Conservation (phyloP, 306 rosid genomes). For the Aeschynomene evenia region DNA sequence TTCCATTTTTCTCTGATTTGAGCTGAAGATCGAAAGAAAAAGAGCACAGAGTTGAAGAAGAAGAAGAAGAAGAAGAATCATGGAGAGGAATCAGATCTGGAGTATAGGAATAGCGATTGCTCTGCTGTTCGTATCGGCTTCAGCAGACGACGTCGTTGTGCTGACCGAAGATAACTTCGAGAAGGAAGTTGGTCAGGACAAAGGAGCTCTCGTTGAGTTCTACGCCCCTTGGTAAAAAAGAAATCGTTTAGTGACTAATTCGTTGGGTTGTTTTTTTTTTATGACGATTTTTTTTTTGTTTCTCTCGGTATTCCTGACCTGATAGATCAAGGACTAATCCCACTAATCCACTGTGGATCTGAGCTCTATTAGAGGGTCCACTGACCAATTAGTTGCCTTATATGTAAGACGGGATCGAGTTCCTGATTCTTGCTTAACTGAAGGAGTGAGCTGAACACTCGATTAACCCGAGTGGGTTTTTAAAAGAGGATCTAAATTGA, state of each 20-base stretch:
- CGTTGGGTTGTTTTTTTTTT: too few relatives aligned
- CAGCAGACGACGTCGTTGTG: constrained; percentile 89
- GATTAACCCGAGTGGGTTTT: too few relatives aligned
- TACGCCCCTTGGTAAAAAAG: constrained; percentile 86
- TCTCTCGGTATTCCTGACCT: too few relatives aligned
- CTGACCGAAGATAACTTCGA: constrained; percentile 82
- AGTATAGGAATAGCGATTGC: constrained; percentile 36
- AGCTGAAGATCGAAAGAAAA: background rate
- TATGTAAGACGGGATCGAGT: too few relatives aligned
- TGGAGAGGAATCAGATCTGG: constrained; percentile 56
- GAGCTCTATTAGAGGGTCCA: too few relatives aligned
- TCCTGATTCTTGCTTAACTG: too few relatives aligned
- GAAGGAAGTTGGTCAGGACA: constrained; percentile 86
- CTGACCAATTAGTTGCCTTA: too few relatives aligned
- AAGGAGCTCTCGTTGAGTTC: constrained; percentile 90
- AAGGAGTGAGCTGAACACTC: too few relatives aligned
- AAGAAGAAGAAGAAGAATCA: constrained; percentile 14
- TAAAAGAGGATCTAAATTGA: background rate
- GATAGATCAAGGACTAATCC: too few relatives aligned
- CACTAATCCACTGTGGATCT: too few relatives aligned
- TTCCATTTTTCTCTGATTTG: background rate
- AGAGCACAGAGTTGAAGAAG: background rate
- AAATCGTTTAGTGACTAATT: too few relatives aligned
- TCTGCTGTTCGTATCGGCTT: constrained; percentile 45
- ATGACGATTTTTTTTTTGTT: too few relatives aligned